Evolutionary conservation across 1,284 basidiomycete species (phyloP).

Genomic region (Phenoliferia sp.): DNA sequence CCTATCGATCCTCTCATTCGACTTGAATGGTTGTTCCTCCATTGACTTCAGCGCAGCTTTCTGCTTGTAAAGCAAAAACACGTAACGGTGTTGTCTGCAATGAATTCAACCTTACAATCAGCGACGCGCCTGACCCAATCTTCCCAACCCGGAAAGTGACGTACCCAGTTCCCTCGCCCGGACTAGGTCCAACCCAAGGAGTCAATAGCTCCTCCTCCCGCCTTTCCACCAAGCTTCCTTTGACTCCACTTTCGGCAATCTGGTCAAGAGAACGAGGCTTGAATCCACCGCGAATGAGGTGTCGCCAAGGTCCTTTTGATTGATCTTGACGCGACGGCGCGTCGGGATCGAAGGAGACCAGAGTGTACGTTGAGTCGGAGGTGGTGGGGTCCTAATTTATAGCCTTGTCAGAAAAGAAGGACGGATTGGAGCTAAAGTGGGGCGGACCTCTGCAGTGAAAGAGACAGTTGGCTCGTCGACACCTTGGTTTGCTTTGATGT

Average conservation of each 20-base stretch:
- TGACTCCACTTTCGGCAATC: constrained; percentile 47
- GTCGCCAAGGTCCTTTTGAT: constrained; percentile 56
- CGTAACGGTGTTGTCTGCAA: constrained; percentile 3
- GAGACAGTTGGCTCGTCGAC: constrained; percentile 53
- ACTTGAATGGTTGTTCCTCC: constrained; percentile 47
- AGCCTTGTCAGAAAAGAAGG: neutral
- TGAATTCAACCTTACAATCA: constrained; percentile 12
- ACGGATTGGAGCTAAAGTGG: neutral
- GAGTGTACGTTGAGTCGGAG: constrained; percentile 50
- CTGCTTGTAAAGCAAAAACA: constrained; percentile 45
- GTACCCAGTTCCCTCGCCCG: constrained; percentile 52
- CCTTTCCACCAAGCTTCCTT: constrained; percentile 46
- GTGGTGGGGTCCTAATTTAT: constrained; percentile 4
- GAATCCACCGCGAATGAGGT: constrained; percentile 59
- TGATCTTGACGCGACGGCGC: constrained; percentile 57
- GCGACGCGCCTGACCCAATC: neutral
- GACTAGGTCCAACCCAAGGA: constrained; percentile 57
- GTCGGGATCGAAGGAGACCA: constrained; percentile 65
- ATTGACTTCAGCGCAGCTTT: constrained; percentile 46
- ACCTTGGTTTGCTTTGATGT: constrained; percentile 50
- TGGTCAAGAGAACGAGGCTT: neutral
- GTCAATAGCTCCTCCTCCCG: constrained; percentile 48
- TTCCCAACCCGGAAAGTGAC: neutral
- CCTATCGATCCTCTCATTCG: constrained; percentile 48
- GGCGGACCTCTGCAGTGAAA: constrained; percentile 42